phyloP scores from a whole-genome alignment of 2,329 filamentous ascomycete species.

The Clarireedia paspali region DNA sequence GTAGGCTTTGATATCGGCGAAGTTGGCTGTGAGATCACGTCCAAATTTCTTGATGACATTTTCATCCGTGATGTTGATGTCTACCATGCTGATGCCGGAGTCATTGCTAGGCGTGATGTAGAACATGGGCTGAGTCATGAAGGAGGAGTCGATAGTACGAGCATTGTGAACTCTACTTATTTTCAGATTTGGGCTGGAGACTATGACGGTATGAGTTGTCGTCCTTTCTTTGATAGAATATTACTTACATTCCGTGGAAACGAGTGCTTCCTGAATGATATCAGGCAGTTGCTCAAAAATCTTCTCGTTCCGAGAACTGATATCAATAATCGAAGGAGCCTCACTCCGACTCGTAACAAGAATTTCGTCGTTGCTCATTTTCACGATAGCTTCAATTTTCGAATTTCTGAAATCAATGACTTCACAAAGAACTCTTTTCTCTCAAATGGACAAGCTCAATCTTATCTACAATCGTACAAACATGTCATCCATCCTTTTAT shows the following conservation, averaged over 20 bases:
- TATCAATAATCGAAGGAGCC: conserved; percentile 23
- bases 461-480: no score
- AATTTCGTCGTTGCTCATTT: conserved; percentile 12
- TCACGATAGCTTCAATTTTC: neutral
- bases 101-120: conserved; percentile 19
- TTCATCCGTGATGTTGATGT: conserved; percentile 21
- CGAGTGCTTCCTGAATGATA: conserved; percentile 25
- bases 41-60: conserved; percentile 23
- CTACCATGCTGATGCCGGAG: conserved; percentile 22
- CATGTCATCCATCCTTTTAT: no score
- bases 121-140: conserved; percentile 21
- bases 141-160: conserved; percentile 12
- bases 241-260: conserved; percentile 23
- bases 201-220: conserved; percentile 2
- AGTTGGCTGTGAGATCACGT: conserved; percentile 23
- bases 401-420: no score
- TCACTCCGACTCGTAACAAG: conserved; percentile 22
- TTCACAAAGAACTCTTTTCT: no score
- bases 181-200: conserved; percentile 19
- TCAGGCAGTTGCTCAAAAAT: conserved; percentile 24
- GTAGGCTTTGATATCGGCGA: conserved; percentile 22
- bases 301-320: conserved; percentile 19
- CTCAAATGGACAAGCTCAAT: no score
- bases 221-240: no score
- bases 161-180: conserved; percentile 19